Percentiles rank a stretch among this genome's conserved stretches.
Evolutionary conservation across 1,284 basidiomycete genomes (phyloP).

Genomic region (Hortiboletus rubellus): DNA sequence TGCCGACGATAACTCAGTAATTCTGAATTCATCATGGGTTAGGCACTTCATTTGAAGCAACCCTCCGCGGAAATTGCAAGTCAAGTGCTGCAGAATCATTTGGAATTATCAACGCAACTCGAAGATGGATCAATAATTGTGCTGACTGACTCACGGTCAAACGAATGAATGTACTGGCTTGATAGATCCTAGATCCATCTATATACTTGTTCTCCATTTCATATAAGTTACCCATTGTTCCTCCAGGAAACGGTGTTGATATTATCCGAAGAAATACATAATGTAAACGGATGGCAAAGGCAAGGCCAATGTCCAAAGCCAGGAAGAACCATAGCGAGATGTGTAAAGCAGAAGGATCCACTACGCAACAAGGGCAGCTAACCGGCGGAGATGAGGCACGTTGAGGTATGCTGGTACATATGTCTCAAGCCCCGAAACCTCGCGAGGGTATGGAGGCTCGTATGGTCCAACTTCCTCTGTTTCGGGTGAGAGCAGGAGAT

Average conservation of each 20-base stretch:
- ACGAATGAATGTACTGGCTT: not conserved
- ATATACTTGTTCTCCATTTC: not conserved
- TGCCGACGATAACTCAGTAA: not conserved
- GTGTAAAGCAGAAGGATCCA: not conserved
- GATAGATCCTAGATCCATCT: not conserved
- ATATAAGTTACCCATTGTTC: not conserved
- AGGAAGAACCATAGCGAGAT: not conserved
- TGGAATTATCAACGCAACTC: slow-evolving; percentile 40
- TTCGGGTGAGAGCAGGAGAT: slow-evolving; percentile 90
- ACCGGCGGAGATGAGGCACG: slow-evolving; percentile 77
- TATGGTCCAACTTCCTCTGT: slow-evolving; percentile 95
- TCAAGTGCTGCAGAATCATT: slow-evolving; percentile 42
- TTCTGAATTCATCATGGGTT: not conserved
- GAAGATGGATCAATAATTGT: slow-evolving; percentile 44
- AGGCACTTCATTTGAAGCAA: slow-evolving; percentile 38
- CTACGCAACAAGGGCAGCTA: slow-evolving; percentile 79
- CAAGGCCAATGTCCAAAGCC: slow-evolving; percentile 2
- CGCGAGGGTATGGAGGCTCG: slow-evolving; percentile 82
- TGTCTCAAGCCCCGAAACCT: slow-evolving; percentile 85
- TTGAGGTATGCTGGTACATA: slow-evolving; percentile 87
- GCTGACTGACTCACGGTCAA: slow-evolving; percentile 14
- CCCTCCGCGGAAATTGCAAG: slow-evolving; percentile 21
- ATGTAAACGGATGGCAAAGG: slow-evolving; percentile 17
- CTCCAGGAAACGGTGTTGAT: slow-evolving; percentile 2
- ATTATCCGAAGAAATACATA: slow-evolving; percentile 27